phyloP scores from a whole-genome alignment of 2,329 filamentous ascomycete species.

The Cladobotryum protrusum region DNA sequence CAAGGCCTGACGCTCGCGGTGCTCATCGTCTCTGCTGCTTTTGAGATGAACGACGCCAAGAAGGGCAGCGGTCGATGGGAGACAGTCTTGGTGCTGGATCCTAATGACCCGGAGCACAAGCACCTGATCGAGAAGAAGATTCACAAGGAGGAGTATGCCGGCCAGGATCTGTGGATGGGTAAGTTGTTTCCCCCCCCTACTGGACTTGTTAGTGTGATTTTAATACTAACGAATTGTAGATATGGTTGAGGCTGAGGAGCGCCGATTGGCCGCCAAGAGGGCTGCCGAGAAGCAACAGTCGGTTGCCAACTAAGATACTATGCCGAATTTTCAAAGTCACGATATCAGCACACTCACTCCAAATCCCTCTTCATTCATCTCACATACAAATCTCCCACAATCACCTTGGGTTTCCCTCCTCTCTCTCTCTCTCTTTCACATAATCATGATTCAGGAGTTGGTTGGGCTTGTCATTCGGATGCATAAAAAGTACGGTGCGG shows the following conservation, averaged over 20 bases:
- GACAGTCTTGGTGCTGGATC: conserved; percentile 74
- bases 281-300: conserved; percentile 16
- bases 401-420: not conserved
- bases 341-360: not conserved
- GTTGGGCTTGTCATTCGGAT: no score
- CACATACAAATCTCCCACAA: not conserved
- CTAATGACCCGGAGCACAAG: conserved; percentile 76
- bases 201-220: not conserved
- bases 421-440: not conserved
- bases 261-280: conserved; percentile 42
- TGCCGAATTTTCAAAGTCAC: not conserved
- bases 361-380: not conserved
- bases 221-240: conserved; percentile 40
- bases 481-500: no score
- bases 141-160: conserved; percentile 79
- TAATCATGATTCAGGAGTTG: no score
- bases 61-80: conserved; percentile 74
- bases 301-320: conserved; percentile 5
- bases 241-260: conserved; percentile 78
- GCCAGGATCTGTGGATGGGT: conserved; percentile 92
- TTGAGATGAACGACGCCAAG: conserved; percentile 74
- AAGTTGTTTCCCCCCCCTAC: conserved; percentile 24
- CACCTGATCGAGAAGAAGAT: conserved; percentile 79
- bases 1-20: conserved; percentile 84
- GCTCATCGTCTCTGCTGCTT: conserved; percentile 71